Percentiles rank a stretch among this genome's conserved stretches.
phyloP scores from a whole-genome alignment of 1,284 basidiomycete genomes.

The Ganoderma multipileum region DNA sequence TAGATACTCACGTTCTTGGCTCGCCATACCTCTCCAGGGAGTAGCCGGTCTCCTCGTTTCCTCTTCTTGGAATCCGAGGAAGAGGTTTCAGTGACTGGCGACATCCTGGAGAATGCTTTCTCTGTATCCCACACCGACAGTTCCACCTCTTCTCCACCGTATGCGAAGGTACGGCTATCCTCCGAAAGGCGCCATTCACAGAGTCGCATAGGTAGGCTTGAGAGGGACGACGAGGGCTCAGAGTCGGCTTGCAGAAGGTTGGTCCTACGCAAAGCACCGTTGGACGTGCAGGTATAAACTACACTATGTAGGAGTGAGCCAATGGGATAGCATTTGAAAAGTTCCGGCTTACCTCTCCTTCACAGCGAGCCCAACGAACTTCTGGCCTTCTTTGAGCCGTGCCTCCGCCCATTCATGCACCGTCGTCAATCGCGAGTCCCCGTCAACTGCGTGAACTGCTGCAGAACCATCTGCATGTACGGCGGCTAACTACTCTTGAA shows the following conservation, averaged over 20 bases:
- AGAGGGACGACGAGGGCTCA: conserved; percentile 33
- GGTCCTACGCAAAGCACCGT: conserved; percentile 68
- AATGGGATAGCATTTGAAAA: neutral
- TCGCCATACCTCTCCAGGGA: conserved; percentile 80
- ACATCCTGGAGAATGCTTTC: conserved; percentile 56
- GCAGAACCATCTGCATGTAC: conserved; percentile 65
- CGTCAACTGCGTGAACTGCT: conserved; percentile 49
- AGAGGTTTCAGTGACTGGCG: conserved; percentile 22
- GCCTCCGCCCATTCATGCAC: conserved; percentile 67
- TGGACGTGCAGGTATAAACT: conserved; percentile 73
- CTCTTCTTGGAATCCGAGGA: conserved; percentile 59
- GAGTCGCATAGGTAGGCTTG: conserved; percentile 67
- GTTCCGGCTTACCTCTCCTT: conserved; percentile 49
- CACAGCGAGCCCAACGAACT: conserved; percentile 66
- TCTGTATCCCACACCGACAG: conserved; percentile 85
- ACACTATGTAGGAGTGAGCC: conserved; percentile 43
- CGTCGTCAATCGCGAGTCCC: conserved; percentile 47
- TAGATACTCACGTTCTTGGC: conserved; percentile 71
- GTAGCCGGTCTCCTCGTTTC: conserved; percentile 68
- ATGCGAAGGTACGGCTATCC: conserved; percentile 66
- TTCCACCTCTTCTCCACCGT: conserved; percentile 90
- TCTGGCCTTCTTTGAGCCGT: conserved; percentile 56
- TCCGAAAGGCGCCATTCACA: conserved; percentile 69
- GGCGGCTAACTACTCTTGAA: conserved; percentile 62
- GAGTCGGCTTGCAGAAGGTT: conserved; percentile 39